These are phyloP conservation scores for Chlorella variabilis DNA, from an alignment of 163 green algal species.

Conservation along the genomic window DNA sequence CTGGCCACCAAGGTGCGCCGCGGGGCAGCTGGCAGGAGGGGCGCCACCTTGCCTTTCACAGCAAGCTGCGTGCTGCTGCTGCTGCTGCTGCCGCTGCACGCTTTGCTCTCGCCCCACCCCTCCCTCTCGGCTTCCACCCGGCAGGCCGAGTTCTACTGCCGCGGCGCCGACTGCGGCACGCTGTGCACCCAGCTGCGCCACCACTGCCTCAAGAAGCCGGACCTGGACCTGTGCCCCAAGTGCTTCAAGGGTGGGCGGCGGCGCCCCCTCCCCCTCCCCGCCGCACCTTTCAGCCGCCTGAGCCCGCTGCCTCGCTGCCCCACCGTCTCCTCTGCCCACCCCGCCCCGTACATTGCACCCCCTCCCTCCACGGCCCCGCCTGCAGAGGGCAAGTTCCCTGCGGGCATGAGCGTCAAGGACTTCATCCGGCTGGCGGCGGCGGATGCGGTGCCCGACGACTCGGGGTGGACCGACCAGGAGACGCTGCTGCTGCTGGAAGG, in stretches of 20 bases:
- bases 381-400: conserved; percentile 82
- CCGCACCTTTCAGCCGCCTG: too few relatives aligned
- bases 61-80: too few relatives aligned
- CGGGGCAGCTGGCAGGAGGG: too few relatives aligned
- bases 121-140: too few relatives aligned
- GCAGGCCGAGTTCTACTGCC: conserved; percentile 61
- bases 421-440: conserved; percentile 82
- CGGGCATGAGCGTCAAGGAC: conserved; percentile 76
- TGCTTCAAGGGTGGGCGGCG: conserved; percentile 22
- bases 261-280: too few relatives aligned
- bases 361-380: background rate
- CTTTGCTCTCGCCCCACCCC: too few relatives aligned
- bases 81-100: too few relatives aligned
- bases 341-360: too few relatives aligned
- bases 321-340: background rate
- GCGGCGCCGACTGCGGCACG: conserved; percentile 78
- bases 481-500: conserved; percentile 85
- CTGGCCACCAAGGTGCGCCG: conserved; percentile 25
- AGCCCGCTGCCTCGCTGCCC: too few relatives aligned
- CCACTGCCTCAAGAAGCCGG: conserved; percentile 83
- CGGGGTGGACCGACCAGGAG: conserved; percentile 90
- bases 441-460: conserved; percentile 20
- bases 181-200: conserved; percentile 85
- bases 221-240: conserved; percentile 89
- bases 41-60: too few relatives aligned